phyloP scores from a whole-genome alignment of 352 stramenopile species.

The Aphanomyces cochlioides region DNA sequence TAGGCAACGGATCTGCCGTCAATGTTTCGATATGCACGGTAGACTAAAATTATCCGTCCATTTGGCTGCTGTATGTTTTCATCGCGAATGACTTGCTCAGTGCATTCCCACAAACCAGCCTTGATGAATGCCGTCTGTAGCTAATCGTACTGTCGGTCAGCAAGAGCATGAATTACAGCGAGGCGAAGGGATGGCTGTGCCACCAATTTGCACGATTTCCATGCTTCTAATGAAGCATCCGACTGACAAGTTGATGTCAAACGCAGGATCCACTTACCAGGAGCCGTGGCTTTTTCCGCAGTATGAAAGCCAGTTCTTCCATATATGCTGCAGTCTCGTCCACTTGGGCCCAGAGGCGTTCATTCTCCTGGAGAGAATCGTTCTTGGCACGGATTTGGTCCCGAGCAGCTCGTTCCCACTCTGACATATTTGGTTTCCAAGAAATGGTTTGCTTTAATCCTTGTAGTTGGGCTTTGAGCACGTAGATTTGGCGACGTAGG shows the following conservation, averaged over 20 bases:
- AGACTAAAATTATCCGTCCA: not conserved
- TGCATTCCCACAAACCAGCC: not conserved
- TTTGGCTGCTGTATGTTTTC: not conserved
- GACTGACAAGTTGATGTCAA: not conserved
- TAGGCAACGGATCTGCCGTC: not conserved
- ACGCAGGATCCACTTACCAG: not conserved
- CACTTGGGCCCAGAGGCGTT: not conserved
- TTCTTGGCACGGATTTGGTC: not conserved
- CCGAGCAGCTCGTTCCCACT: not conserved
- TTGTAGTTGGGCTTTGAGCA: not conserved
- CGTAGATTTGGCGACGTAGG: not conserved
- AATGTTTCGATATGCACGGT: not conserved
- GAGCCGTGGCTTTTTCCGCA: slow-evolving; percentile 4
- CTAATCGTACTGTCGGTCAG: not conserved
- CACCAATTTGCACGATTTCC: not conserved
- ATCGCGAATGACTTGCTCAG: not conserved
- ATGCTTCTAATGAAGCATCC: not conserved
- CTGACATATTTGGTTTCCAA: not conserved
- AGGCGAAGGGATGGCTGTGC: not conserved
- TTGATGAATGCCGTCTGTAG: not conserved
- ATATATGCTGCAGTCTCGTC: not conserved
- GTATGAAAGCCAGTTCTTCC: not conserved
- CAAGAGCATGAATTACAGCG: not conserved
- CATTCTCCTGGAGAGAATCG: not conserved
- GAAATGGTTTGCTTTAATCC: not conserved